Base-by-base conservation (phyloP, 129 eudicot genomes). In the Flaveria robusta region DNA sequence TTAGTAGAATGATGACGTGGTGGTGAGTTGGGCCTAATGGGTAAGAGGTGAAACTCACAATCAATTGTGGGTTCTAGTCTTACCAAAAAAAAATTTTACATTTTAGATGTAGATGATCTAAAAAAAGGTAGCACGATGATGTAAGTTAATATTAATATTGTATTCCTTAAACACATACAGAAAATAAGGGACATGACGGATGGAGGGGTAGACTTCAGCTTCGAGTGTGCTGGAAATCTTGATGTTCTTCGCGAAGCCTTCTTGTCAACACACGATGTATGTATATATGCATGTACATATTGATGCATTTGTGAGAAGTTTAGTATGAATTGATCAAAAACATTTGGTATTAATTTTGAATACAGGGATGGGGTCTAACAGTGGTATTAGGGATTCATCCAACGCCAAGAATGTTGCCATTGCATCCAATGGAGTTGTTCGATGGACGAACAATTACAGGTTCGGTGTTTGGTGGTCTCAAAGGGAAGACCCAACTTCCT, bases 341-440 rank as follows among this genome's bases (percentile, higher is more conserved):
- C 10, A 9, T 51, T 71, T 51, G 59, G 59, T 55, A 23, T 62
- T 37, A 50, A 52, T 19, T 42, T 45, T 43, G 14, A 59, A 69
- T 49, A 56, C 72, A 90, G 96, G 96, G 96, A 12, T 90, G 96
- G 96, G 96, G 96, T 13, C 42, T 86, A 51, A 72, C 76, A 54
- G 7, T 72, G 56, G 14, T 77, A 55, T 26, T 77, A 34, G 96
- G 96, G 41, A 76, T 90, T 71, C 96, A 90, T 69, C 89, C 89
- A n/a, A 76, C 82, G 2, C 92, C 92, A 19, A 84, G 81, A 66
- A 58, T 84, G 90, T 87, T 90, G 39, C 92, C 96, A 34, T 67
- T 90, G 34, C 96, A 90, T 84, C 96, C 96, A 62, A 90, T 87
- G 92, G 96, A 90, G 82, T 49, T 90, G 76, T 90, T 90, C 42